phyloP scores from a whole-genome alignment of 176 grass and related monocot species.

The Aegilops speltoides region DNA sequence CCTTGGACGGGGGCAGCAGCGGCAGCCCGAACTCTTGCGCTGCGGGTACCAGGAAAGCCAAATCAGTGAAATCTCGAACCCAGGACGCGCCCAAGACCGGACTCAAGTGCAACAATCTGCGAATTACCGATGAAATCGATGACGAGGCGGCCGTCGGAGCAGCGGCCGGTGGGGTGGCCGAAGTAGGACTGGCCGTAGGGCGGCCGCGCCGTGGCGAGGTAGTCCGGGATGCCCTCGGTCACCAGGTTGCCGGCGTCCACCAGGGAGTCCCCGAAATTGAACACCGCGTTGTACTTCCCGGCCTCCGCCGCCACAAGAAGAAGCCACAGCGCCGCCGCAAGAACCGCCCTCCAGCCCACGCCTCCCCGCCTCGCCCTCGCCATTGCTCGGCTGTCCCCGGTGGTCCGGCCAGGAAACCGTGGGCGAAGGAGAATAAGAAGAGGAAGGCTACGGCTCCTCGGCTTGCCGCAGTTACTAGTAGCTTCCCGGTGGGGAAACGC shows the following conservation, averaged over 20 bases:
- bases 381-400: neutral
- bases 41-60: neutral
- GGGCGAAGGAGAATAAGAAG: neutral
- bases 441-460: neutral
- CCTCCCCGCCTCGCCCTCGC: neutral
- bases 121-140: conserved; percentile 64
- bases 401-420: neutral
- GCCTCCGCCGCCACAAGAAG: neutral
- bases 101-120: neutral
- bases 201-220: conserved; percentile 50
- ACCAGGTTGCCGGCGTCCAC: conserved; percentile 72
- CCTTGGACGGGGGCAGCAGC: conserved; percentile 69
- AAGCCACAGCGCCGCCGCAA: neutral
- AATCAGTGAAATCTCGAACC: neutral
- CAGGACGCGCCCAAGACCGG: neutral
- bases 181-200: conserved; percentile 57
- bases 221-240: conserved; percentile 48
- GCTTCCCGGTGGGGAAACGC: conserved; percentile 20
- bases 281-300: conserved; percentile 50
- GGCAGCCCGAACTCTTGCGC: conserved; percentile 73
- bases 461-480: conserved; percentile 1
- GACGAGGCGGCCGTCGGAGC: conserved; percentile 68
- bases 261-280: conserved; percentile 73
- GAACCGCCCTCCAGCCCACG: neutral
- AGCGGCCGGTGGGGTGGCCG: conserved; percentile 59